phyloP scores from a whole-genome alignment of 2,329 filamentous ascomycete species.

The Anthostomella pinea region DNA sequence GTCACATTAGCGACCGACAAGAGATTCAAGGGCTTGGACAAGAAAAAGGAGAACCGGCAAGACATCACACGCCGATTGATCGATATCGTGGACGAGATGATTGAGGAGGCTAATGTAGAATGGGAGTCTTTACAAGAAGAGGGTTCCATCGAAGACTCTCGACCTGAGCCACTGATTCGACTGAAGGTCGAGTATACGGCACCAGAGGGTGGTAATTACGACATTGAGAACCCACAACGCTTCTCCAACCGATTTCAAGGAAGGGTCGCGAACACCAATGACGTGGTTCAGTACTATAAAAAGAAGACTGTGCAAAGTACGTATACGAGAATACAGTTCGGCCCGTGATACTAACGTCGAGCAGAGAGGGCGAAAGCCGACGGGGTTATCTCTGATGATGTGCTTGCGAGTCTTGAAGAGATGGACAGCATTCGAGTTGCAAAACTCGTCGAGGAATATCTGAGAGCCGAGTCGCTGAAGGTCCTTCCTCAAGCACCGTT shows the following conservation, averaged over 20 bases:
- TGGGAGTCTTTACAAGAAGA: constrained; percentile 78
- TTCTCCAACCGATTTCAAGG: constrained; percentile 90
- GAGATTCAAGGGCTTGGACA: constrained; percentile 73
- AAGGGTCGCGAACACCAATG: constrained; percentile 90
- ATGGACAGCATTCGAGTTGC: constrained; percentile 84
- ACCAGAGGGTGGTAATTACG: constrained; percentile 79
- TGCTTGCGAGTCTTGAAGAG: constrained; percentile 57
- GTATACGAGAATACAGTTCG: constrained; percentile 15
- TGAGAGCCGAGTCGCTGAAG: constrained; percentile 86
- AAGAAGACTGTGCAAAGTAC: constrained; percentile 68
- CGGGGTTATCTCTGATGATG: constrained; percentile 59
- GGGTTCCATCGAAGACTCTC: constrained; percentile 53
- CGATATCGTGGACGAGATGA: constrained; percentile 78
- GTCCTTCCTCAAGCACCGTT: constrained; percentile 92
- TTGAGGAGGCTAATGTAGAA: constrained; percentile 75
- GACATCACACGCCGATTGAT: constrained; percentile 77
- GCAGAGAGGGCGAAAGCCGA: constrained; percentile 41
- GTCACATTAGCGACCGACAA: constrained; percentile 73
- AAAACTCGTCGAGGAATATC: constrained; percentile 81
- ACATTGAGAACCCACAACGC: constrained; percentile 91
- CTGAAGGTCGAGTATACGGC: constrained; percentile 89
- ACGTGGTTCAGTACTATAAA: constrained; percentile 88
- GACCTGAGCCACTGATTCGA: constrained; percentile 79
- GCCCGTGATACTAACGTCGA: constrained; percentile 12
- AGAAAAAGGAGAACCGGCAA: constrained; percentile 77